Evolutionary conservation across 2,329 filamentous ascomycete species (phyloP).

Genomic region (Colletotrichum aenigma): DNA sequence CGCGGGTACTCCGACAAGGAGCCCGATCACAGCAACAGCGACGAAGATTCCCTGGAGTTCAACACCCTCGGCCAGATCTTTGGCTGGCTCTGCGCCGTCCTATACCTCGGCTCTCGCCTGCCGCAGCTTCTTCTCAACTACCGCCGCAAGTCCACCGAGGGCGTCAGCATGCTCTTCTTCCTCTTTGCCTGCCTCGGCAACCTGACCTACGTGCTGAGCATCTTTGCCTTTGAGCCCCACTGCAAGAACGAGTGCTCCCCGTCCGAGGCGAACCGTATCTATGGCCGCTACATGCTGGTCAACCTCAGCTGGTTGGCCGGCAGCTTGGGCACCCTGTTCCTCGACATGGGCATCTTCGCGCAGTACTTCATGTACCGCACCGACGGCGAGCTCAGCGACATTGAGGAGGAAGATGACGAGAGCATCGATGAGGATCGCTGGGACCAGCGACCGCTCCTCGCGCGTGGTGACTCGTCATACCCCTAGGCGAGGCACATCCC

Average conservation of each 20-base stretch:
- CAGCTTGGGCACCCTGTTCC: slow-evolving; percentile 82
- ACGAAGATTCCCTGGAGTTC: slow-evolving; percentile 63
- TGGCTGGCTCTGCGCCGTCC: slow-evolving; percentile 86
- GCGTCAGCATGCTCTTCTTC: slow-evolving; percentile 93
- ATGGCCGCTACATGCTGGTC: slow-evolving; percentile 83
- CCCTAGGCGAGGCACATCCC: not conserved
- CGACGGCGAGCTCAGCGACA: slow-evolving; percentile 39
- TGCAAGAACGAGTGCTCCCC: slow-evolving; percentile 65
- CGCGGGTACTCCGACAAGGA: slow-evolving; percentile 46
- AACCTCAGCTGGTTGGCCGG: slow-evolving; percentile 92
- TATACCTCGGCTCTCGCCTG: slow-evolving; percentile 88
- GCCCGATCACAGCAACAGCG: slow-evolving; percentile 44
- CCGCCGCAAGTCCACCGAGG: slow-evolving; percentile 89
- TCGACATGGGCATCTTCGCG: slow-evolving; percentile 86
- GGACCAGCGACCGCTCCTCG: slow-evolving; percentile 37
- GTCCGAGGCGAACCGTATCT: slow-evolving; percentile 71
- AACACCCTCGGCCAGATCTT: slow-evolving; percentile 86
- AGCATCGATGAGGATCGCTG: slow-evolving; percentile 35
- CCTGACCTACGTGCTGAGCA: slow-evolving; percentile 88
- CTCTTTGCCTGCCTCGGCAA: slow-evolving; percentile 96
- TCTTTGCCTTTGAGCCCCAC: slow-evolving; percentile 84
- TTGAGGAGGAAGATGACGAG: slow-evolving; percentile 27
- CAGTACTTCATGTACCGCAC: slow-evolving; percentile 88
- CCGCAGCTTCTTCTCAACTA: slow-evolving; percentile 94
- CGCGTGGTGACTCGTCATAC: slow-evolving; percentile 22